Percentiles rank a stretch among this genome's conserved stretches.
Conservation (phyloP, 2,329 filamentous ascomycete genomes). For the Penicillium corylophilum region DNA sequence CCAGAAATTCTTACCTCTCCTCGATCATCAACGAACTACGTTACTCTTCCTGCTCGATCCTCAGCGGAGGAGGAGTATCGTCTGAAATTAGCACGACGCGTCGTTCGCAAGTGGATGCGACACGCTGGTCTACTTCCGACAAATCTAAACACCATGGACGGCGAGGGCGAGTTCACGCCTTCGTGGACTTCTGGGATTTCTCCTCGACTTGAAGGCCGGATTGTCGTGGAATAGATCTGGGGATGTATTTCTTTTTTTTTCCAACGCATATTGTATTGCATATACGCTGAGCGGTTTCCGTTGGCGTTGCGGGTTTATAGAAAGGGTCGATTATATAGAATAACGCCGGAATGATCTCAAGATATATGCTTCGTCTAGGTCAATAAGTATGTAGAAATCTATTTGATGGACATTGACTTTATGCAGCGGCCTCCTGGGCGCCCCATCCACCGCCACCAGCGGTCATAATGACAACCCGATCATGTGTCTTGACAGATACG, state of each 20-base stretch:
- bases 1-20: constrained; percentile 40
- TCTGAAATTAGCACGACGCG: constrained; percentile 65
- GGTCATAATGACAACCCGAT: constrained; percentile 61
- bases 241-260: neutral
- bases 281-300: neutral
- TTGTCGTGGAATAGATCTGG: constrained; percentile 41
- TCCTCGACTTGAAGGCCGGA: constrained; percentile 74
- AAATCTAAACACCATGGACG: constrained; percentile 51
- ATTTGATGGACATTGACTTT: neutral
- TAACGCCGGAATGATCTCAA: neutral
- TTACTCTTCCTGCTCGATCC: constrained; percentile 38
- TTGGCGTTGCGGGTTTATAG: neutral
- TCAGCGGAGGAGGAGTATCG: constrained; percentile 55
- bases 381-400: neutral
- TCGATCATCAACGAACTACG: constrained; percentile 34
- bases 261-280: neutral
- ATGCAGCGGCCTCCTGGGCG: constrained; percentile 7
- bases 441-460: constrained; percentile 52
- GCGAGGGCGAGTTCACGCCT: constrained; percentile 58
- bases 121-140: constrained; percentile 60
- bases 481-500: constrained; percentile 58
- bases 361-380: neutral
- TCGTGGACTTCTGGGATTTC: constrained; percentile 80
- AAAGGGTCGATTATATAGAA: neutral
- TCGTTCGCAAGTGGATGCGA: constrained; percentile 71